phyloP scores from a whole-genome alignment of 352 stramenopile genomes.

The Globisporangium sylvaticum region DNA sequence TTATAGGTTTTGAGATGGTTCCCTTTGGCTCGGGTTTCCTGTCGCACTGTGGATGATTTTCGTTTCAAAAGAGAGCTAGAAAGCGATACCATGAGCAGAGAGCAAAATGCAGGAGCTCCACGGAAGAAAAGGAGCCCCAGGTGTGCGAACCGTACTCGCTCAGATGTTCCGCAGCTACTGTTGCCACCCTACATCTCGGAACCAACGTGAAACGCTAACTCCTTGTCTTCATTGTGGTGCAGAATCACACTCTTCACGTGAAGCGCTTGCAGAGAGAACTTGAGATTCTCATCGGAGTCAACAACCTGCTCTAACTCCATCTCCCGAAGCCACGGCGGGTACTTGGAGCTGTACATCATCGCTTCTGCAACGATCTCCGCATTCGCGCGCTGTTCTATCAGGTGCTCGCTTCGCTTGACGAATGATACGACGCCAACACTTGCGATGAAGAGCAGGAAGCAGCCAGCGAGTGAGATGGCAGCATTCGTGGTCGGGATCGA shows the following conservation, averaged over 20 bases:
- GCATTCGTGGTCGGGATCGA: constrained; percentile 7
- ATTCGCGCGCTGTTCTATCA: constrained; percentile 1
- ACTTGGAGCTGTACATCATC: constrained; percentile 11
- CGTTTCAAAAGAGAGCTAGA: too few species aligned
- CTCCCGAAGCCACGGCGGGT: constrained; percentile 8
- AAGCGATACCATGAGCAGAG: too few species aligned
- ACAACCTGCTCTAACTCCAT: not conserved
- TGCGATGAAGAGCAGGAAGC: not conserved
- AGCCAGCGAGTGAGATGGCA: constrained; percentile 7
- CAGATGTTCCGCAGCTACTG: too few species aligned
- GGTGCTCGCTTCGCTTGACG: not conserved
- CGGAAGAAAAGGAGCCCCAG: too few species aligned
- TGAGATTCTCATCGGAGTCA: not conserved
- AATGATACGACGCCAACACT: not conserved
- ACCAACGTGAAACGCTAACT: not conserved
- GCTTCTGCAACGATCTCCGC: constrained; percentile 3
- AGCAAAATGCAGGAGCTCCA: too few species aligned
- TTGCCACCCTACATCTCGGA: constrained; percentile 4
- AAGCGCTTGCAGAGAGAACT: not conserved
- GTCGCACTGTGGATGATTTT: too few species aligned
- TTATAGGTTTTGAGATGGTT: too few species aligned
- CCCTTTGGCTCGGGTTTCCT: too few species aligned
- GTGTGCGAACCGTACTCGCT: too few species aligned
- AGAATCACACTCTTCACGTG: constrained; percentile 5
- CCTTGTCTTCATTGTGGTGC: not conserved